Evolutionary conservation across 148 eudicot species (phyloP), one percentile per base, ranked within the genome.

Genomic region (Cornus kousa): DNA sequence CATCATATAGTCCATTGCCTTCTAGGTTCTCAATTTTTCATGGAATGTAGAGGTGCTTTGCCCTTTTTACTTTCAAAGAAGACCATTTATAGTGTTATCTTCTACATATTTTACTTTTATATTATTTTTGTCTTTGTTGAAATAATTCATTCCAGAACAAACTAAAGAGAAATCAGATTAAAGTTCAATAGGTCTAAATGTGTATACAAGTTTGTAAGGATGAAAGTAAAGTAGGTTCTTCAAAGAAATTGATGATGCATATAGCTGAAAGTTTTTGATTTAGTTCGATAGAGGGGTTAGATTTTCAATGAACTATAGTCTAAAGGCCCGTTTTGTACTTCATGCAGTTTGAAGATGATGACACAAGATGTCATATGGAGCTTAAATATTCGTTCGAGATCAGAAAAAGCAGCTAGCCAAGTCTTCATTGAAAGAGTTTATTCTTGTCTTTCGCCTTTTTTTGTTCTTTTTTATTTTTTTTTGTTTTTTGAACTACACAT

Each of bases 341-440:
- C 19, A 11, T 83, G 83, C 93, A 90, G 93, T 90, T 90, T 68
- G 85, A 83, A 86, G 93, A 90, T 48, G 93, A 90, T 73, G 93
- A 90, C 78, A 87, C 70, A 68, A 85, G 87, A 74, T 83, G 90
- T 71, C 84, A 88, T 67, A 82, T 87, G 93, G 93, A 90, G 86
- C 87, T 88, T 50, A 71, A 88, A 33, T 90, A 88, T 80, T 85
- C 81, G 68, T 90, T 88, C 62, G 93, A 86, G 80, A 87, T 88
- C 48, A 83, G 74, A 65, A 88, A 81, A 86, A 83, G 80, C 3
- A 77, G 78, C 19, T 87, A 84, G 83, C 70, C 22, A 35, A 62
- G 53, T 32, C 46, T n/a, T 62, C 66, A 3, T 62, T 19, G 7
- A 62, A 43, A 62, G 9, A 62, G 66, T 62, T 17, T 62, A 2